Conservation (phyloP, 306 rosid species). For the Prunus campanulata region DNA sequence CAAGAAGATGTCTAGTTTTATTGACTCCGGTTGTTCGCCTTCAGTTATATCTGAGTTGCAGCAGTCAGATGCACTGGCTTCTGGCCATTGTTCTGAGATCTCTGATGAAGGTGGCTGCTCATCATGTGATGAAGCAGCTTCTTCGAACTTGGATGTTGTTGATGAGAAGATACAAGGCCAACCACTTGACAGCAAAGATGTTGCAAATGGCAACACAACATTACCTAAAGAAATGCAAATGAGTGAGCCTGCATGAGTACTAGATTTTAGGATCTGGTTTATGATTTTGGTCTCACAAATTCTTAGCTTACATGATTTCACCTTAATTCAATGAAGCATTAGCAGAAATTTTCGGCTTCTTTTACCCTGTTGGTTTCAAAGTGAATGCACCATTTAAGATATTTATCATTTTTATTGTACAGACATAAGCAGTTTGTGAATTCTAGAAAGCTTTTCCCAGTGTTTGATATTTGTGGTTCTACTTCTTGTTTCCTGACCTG, state of each 20-base stretch:
- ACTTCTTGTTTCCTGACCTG: neutral
- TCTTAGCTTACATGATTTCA: neutral
- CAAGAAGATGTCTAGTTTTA: constrained; percentile 30
- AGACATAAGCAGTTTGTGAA: neutral
- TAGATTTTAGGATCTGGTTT: neutral
- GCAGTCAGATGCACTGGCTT: constrained; percentile 14
- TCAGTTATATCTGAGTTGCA: constrained; percentile 22
- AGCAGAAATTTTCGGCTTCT: neutral
- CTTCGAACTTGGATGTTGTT: constrained; percentile 24
- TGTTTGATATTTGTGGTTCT: neutral
- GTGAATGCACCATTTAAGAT: neutral
- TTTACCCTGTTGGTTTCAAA: neutral
- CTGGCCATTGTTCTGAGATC: constrained; percentile 32
- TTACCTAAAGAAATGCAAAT: constrained; percentile 15
- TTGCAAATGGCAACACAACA: constrained; percentile 19
- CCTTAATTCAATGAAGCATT: neutral
- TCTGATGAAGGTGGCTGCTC: constrained; percentile 16
- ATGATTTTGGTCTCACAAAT: neutral
- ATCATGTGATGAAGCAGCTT: constrained; percentile 25
- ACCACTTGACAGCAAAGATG: constrained; percentile 12
- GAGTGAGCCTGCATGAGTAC: neutral
- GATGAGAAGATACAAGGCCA: constrained; percentile 11
- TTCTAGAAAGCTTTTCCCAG: neutral
- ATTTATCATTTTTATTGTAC: neutral
- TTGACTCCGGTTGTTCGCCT: constrained; percentile 32